A percentile compares a stretch with the other conserved stretches of the same genome.
phyloP scores from a whole-genome alignment of 345 rosid genomes.

The Mercurialis annua region DNA sequence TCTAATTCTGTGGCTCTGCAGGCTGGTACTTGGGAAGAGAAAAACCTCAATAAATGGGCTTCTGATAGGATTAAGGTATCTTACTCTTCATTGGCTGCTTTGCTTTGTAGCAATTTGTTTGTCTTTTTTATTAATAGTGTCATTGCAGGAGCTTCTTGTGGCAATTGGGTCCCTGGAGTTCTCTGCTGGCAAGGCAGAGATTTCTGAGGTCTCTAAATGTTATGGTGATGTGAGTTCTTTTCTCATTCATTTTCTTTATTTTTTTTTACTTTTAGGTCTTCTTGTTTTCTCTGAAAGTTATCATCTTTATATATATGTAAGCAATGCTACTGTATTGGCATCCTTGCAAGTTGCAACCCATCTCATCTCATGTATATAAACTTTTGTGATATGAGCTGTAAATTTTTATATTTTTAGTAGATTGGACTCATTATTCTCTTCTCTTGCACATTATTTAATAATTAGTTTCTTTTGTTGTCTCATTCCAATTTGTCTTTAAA shows the following conservation, averaged over 20 bases:
- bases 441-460: not conserved
- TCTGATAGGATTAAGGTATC: slow-evolving; percentile 67
- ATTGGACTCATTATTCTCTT: not conserved
- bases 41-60: slow-evolving; percentile 85
- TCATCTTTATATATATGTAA: not conserved
- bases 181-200: slow-evolving; percentile 65
- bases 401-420: not conserved
- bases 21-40: slow-evolving; percentile 99
- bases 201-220: slow-evolving; percentile 65
- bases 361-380: not conserved
- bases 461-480: not conserved
- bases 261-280: not conserved
- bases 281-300: not conserved
- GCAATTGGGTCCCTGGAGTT: slow-evolving; percentile 67
- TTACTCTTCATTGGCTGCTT: slow-evolving; percentile 2
- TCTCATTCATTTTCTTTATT: not conserved
- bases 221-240: slow-evolving; percentile 71
- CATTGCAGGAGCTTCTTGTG: slow-evolving; percentile 59
- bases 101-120: slow-evolving; percentile 9
- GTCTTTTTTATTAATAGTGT: not conserved
- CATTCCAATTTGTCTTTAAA: not conserved
- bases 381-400: not conserved
- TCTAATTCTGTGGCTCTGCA: slow-evolving; percentile 13
- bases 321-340: not conserved
- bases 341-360: too few relatives aligned